Evolutionary conservation across 2,329 filamentous ascomycete species (phyloP).

Genomic region (Botrytis porri): DNA sequence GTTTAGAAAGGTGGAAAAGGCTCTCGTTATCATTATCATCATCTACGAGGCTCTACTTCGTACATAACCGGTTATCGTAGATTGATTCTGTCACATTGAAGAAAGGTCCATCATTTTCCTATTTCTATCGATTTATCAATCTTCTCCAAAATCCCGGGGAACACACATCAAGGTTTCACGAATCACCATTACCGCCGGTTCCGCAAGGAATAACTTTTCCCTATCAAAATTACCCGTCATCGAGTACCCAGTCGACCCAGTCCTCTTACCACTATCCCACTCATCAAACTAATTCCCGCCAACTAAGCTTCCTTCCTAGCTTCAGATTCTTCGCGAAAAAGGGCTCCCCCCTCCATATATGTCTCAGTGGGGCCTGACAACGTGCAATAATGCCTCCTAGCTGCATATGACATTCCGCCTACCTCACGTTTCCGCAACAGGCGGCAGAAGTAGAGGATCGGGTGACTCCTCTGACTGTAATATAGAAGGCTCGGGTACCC

Average conservation of each 20-base stretch:
- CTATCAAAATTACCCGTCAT: neutral
- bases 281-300: neutral
- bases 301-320: slow-evolving; percentile 2
- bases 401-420: slow-evolving; percentile 19
- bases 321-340: neutral
- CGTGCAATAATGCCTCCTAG: slow-evolving; percentile 18
- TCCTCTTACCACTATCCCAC: neutral
- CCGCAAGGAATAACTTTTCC: neutral
- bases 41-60: neutral
- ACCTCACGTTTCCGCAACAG: slow-evolving; percentile 17
- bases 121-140: neutral
- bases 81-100: neutral
- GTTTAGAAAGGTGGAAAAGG: neutral
- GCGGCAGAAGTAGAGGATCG: slow-evolving; percentile 16
- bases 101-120: neutral
- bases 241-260: neutral
- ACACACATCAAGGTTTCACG: neutral
- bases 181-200: neutral
- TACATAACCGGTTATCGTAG: neutral
- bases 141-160: neutral
- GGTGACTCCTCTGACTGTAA: slow-evolving; percentile 16
- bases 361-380: slow-evolving; percentile 17
- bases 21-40: neutral
- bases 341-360: neutral
- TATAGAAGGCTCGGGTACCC: slow-evolving; percentile 15